Conservation (phyloP, 2,329 filamentous ascomycete species). For the Xylariaceae sp. region DNA sequence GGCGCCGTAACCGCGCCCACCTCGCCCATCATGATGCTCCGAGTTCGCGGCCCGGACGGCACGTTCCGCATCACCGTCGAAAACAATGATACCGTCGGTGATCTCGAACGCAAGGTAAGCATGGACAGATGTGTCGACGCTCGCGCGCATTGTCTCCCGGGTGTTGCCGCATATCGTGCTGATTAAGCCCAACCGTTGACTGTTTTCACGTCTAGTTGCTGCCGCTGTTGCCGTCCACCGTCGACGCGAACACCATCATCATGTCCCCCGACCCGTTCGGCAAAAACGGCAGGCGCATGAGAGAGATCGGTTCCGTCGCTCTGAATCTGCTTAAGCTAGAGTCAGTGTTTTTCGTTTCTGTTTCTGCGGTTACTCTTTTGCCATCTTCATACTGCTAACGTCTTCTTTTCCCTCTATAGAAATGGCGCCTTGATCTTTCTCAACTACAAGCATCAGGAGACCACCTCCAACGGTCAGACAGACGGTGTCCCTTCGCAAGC, state of each 20-base stretch:
- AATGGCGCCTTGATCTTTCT: constrained; percentile 92
- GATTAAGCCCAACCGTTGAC: not conserved
- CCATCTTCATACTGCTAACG: constrained; percentile 18
- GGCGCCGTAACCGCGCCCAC: constrained; percentile 1
- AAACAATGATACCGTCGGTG: constrained; percentile 64
- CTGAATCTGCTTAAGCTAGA: constrained; percentile 56
- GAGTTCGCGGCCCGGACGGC: constrained; percentile 87
- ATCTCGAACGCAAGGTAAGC: constrained; percentile 50
- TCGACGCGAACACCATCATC: constrained; percentile 55
- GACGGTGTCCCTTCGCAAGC: constrained; percentile 33
- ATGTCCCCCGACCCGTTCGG: constrained; percentile 57
- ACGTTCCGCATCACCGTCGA: constrained; percentile 81
- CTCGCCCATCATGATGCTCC: constrained; percentile 64
- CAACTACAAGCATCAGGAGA: constrained; percentile 60
- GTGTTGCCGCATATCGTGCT: not conserved
- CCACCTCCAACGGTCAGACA: constrained; percentile 35
- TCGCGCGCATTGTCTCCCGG: not conserved
- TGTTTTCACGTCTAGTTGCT: constrained; percentile 42
- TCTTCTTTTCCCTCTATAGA: constrained; percentile 37
- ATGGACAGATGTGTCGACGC: not conserved
- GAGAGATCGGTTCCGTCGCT: constrained; percentile 51
- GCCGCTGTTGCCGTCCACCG: constrained; percentile 54
- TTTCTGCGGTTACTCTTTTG: not conserved
- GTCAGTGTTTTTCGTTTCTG: constrained; percentile 32
- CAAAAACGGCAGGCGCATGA: constrained; percentile 53